Base-by-base conservation (phyloP, 345 rosid genomes). In the Lumnitzera racemosa region DNA sequence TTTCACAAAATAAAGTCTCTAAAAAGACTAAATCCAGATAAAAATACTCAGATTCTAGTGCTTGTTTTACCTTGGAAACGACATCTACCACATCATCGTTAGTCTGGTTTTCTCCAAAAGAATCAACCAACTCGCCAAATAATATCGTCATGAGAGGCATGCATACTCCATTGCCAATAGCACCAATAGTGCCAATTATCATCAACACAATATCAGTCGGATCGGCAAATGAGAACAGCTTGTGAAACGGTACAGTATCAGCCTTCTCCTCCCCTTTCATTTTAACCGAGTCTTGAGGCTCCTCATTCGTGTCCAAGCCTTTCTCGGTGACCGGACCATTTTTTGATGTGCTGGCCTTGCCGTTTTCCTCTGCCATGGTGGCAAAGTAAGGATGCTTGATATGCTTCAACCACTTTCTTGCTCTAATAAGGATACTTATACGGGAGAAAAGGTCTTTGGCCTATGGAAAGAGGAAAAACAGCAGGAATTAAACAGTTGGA, bases 191-290 rank as follows among this genome's bases (percentile, higher is more conserved):
- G 36, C 98, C 98, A 1, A 83, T 20, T 41, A 82, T 55, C 90
- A 89, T 91, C 79, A 91, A 63, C 49, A 76, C 43, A 43, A 62
- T 11, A 68, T 91, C 98, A 11, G 47, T 65, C 0, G 88, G 74
- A 74, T 89, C 90, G 24, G 95, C 90, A 67, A 91, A 91, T 0
- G 81, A 69, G 68, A 91, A 91, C 20, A 91, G 78, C 79, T 87
- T 87, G 70, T 71, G 68, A 66, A 86, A 89, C 1, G 96, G 84
- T 56, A 91, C 91, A 23, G 85, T 70, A 29, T 78, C 67, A 0
- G 67, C 57, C 64, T 81, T 82, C 79, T 79, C 84, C 10, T 81
- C 68, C n/a, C 70, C 79, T 61, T 82, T 78, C 46, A 49, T 61
- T 73, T 80, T 74, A 25, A 52, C 69, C 2, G 51, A 53, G 17